Conservation (phyloP, 257 asterid species). For the Rubia yunnanensis region DNA sequence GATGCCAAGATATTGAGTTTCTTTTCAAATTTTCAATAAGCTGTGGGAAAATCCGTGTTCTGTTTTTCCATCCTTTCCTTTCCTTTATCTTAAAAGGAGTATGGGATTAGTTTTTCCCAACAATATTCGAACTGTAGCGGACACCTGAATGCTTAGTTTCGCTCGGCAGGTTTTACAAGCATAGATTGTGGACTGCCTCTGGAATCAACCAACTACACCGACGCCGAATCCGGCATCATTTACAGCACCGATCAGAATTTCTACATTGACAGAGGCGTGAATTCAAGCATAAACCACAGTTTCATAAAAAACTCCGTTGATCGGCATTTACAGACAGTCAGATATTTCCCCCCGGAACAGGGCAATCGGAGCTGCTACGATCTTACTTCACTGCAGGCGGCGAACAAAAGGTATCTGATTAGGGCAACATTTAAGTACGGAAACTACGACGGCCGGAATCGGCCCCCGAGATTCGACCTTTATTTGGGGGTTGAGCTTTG, state of each 20-base stretch:
- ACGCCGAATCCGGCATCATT: slow-evolving; percentile 1
- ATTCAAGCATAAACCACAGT: neutral
- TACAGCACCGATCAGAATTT: slow-evolving; percentile 16
- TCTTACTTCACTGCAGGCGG: slow-evolving; percentile 7
- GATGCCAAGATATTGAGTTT: too few relatives aligned
- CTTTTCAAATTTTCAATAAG: too few relatives aligned
- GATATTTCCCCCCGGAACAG: slow-evolving; percentile 34
- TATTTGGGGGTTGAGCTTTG: slow-evolving; percentile 32
- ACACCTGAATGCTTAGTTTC: too few relatives aligned
- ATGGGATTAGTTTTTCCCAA: too few relatives aligned
- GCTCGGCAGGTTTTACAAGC: slow-evolving; percentile 34
- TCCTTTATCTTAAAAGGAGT: too few relatives aligned
- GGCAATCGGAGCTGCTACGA: slow-evolving; percentile 20
- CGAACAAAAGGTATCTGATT: slow-evolving; percentile 13
- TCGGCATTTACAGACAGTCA: neutral
- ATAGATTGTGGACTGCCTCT: slow-evolving; percentile 32
- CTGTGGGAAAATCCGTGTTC: too few relatives aligned
- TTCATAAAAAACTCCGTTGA: neutral
- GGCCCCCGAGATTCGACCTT: slow-evolving; percentile 17
- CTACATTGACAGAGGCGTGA: slow-evolving; percentile 16
- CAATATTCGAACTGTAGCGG: too few relatives aligned
- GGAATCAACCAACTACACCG: slow-evolving; percentile 2
- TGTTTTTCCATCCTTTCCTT: too few relatives aligned
- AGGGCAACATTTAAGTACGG: slow-evolving; percentile 29
- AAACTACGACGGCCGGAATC: slow-evolving; percentile 18